Base-by-base conservation (phyloP, 2,329 filamentous ascomycete species). In the Colletotrichum cuscutae region DNA sequence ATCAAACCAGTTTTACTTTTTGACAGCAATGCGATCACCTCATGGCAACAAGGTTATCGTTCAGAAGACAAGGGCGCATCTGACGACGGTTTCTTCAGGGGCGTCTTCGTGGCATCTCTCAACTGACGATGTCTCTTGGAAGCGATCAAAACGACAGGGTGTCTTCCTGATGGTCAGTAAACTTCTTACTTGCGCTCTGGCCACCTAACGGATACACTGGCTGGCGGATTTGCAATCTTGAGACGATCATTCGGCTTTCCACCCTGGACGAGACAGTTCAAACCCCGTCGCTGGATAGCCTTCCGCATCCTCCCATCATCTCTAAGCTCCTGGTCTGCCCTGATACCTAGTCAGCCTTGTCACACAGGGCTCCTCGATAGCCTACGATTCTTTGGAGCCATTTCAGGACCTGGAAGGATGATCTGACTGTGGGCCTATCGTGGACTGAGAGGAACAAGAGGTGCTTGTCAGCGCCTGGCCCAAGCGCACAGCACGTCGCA, bases 161-260 rank as follows among this genome's bases (percentile, higher is more conserved):
- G 37, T 42, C 13, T 63, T 68, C 22, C 58, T 63, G 37, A 37
- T 57, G 57, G 22, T 46, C 54, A 63, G 57, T n/a, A 58, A 56
- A 35, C 22, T 19, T 19, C 13, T n/a, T 12, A 22, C 56, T 53
- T 19, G 35, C 62, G 58, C 57, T 60, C 68, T 58, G 62, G 62
- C 62, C 58, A 63, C 52, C 22, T 6, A n/a, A 49, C 42, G 42
- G 42, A 49, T n/a, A 49, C 42, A 54, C 53, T 26, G 8, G 52
- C 53, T 58, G 46, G 57, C 37, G 49, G 65, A 75, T 75, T 75
- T 75, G 74, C 74, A 74, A 73, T 75, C 73, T 70, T 76, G 74
- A 75, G 73, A 76, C 74, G 64, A 64, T 62, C 49, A 58, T 53
- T 62, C 69, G 49, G 52, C 70, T 53, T 37, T 32, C 19, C 28